Base-by-base conservation (phyloP, 2,329 filamentous ascomycete species). In the Venturia aucupariae region DNA sequence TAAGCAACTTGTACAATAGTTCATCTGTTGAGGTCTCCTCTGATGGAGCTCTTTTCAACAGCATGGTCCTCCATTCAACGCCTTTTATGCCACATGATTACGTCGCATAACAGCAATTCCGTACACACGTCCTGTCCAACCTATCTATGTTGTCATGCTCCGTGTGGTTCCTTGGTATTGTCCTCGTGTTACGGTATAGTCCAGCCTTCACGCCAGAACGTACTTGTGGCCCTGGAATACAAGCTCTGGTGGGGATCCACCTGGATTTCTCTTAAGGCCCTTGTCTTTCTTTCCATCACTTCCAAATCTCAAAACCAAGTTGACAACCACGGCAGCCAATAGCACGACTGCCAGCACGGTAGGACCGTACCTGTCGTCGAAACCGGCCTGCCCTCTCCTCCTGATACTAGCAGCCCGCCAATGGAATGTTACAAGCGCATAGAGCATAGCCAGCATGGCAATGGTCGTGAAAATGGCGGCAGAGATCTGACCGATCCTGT, bases 321-420 rank as follows among this genome's bases (percentile, higher is more conserved):
- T 99, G 72, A 97, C 90, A 63, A 97, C 81, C n/a, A 99, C 90
- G 17, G 93, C 94, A 60, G 90, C 82, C 71, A 97, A 79, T 69
- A 99, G 79, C 63, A 93, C 89, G 71, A 97, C 83, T 60, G 93
- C 90, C 76, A 99, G 77, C 62, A 97, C 85, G 0, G 92, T 97
- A 5, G 94, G 94, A 8, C 94, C 94, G 72, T 96, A 92, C 51
- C 92, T 86, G 80, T 99, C 94, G 75, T 99, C 94, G 74, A 99
- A 97, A 27, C 94, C 94, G 64, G 91, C 90, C 81, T 97, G 92
- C 10, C 94, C 94, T 68, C 93, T 84, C 77, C 90, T 85, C 65
- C 94, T 81, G 73, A 99, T 99, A 69, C 90, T 95, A 77, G 90
- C 92, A 32, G 94, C 94, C 67, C 94, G 84, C 94, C 94, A 99